Evolutionary conservation across 345 rosid genomes (phyloP), one percentile per base, ranked within the genome.

Genomic region (Rhizophora mangle): DNA sequence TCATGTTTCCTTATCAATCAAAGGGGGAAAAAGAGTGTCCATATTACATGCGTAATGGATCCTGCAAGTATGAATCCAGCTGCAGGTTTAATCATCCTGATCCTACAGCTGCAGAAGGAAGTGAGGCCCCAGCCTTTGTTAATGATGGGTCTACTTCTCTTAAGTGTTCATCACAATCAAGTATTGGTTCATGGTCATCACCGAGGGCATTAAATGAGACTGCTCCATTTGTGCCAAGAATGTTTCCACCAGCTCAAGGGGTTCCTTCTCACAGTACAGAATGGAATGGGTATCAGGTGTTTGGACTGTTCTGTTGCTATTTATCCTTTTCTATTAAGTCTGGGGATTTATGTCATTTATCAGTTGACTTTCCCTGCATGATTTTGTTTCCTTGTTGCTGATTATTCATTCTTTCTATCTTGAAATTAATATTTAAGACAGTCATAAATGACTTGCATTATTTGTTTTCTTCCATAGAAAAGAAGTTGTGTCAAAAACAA

Each of bases 61-160:
- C 98, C 72, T 95, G 99, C 85, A 95, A 90, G 75, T 95, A 63
- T 78, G 96, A 89, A 64, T 73, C 87, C 61, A 87, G 73, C 76
- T 95, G 99, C 88, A 87, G 77, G 76, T 95, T 87, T 72, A 86
- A 88, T 78, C 99, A 95, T 87, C 99, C 99, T 18, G 96, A 95
- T 79, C 98, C 98, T 31, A 80, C 88, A 18, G 71, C 80, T 76
- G 79, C 76, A 1, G 85, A 85, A 68, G 85, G 78, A 39, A 74
- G 74, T 56, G 91, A 88, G 31, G 73, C 88, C 67, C 60, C 82
- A 30, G 76, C 82, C 71, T 85, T 76, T 75, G 76, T 74, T 60
- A 85, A 84, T 74, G 93, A 86, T 68, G 88, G 86, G 73, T 80
- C 89, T 70, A 71, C 82, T 76, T 52, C 87, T 71, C 71, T 81